Evolutionary conservation across 805 yeast genomes (phyloP), one percentile per base, ranked within the genome.

Genomic region (Barnettozyma vustinii): DNA sequence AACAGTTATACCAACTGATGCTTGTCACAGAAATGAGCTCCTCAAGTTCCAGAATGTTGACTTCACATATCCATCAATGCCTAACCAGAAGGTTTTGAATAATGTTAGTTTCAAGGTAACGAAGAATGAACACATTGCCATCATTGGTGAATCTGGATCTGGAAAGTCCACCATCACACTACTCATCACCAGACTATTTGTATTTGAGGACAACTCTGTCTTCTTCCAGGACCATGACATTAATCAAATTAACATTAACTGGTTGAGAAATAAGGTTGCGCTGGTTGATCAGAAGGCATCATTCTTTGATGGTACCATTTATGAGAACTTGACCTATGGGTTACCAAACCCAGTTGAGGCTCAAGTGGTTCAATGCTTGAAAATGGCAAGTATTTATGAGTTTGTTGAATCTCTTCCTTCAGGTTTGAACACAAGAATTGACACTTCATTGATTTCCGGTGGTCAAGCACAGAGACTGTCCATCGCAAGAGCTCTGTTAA

Each of bases 401-500:
- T 83, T 84, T 55, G 75, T 87, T 6, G 46, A 64, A 1, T 59
- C 74, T 0, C 69, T 87, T 10, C 81, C 86, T 0, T 68, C 75
- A 2, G 84, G 85, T 0, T 60, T 88, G 19, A 71, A 80, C 37
- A 78, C 96, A 0, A 59, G 65, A 13, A 68, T 92, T 21, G 84
- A 83, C 2, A 62, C 67, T 0, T 59, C 67, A 0, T 56, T 79
- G 40, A 64, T 92, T 1, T 90, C 97, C 1, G 96, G 96, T 25
- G 99, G 99, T 2, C 98, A 94, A 63, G 73, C 84, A 9, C 98
- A 94, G 62, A 69, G 97, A 48, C 62, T 94, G 2, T 83, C 94
- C 0, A 80, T 94, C 45, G 96, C 92, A 0, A 73, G 98, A 45
- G 94, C 96, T 0, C 53, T 94, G 4, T 50, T 91, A 5, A 67